These are phyloP conservation scores for Hypomontagnella monticulosa DNA, from an alignment of 495 filamentous ascomycete genomes.

Conservation along the genomic window DNA sequence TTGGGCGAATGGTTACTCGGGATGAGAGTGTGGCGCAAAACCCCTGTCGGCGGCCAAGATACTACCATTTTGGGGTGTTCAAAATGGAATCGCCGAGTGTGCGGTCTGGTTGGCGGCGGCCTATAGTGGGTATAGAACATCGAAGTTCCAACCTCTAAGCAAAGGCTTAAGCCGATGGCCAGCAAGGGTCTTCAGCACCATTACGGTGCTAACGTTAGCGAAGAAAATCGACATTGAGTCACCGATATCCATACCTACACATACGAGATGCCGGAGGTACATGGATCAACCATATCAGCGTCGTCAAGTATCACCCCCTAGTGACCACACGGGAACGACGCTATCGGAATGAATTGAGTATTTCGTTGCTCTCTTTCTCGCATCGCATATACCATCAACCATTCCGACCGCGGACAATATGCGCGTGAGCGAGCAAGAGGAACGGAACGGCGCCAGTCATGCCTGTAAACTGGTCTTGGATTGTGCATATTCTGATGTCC, in stretches of 20 bases:
- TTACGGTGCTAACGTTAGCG: slow-evolving; percentile 24
- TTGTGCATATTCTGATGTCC: slow-evolving; percentile 47
- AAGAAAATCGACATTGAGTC: slow-evolving; percentile 34
- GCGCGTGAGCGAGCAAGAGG: slow-evolving; percentile 36
- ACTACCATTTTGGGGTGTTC: slow-evolving; percentile 36
- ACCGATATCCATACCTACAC: slow-evolving; percentile 15
- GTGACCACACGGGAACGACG: neutral
- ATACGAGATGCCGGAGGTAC: slow-evolving; percentile 11
- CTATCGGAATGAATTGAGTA: slow-evolving; percentile 11
- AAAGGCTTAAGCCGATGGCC: slow-evolving; percentile 22
- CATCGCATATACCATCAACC: slow-evolving; percentile 23
- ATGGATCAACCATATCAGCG: slow-evolving; percentile 13
- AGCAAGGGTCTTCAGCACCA: slow-evolving; percentile 21
- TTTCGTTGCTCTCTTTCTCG: slow-evolving; percentile 22
- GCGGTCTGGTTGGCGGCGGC: slow-evolving; percentile 38
- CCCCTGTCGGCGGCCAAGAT: slow-evolving; percentile 41
- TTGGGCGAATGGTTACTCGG: slow-evolving; percentile 27
- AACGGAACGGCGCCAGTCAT: slow-evolving; percentile 43
- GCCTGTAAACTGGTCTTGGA: slow-evolving; percentile 43
- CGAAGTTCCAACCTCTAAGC: slow-evolving; percentile 22
- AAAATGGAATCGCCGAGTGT: slow-evolving; percentile 40
- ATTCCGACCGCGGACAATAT: slow-evolving; percentile 38
- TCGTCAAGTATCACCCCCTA: neutral
- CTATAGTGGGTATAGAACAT: slow-evolving; percentile 29
- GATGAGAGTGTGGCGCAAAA: slow-evolving; percentile 39